Percentiles rank a stretch among this genome's conserved stretches.
Conservation (phyloP, 176 grass and related monocot species). For the Pharus latifolius region DNA sequence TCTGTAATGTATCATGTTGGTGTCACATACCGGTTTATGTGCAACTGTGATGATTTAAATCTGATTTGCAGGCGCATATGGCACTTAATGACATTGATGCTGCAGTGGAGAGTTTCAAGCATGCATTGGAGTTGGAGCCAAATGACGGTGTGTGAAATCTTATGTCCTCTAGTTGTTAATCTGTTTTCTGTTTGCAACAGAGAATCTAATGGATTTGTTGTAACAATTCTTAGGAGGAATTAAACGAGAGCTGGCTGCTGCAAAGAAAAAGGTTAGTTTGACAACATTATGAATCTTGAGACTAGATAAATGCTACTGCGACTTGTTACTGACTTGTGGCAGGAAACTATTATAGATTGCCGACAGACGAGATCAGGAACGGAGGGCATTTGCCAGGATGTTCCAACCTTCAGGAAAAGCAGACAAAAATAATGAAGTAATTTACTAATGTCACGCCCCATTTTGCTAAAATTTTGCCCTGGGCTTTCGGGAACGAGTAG, state of each 20-base stretch:
- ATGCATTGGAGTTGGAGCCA: slow-evolving; percentile 83
- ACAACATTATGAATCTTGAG: neutral
- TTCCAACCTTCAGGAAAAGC: slow-evolving; percentile 70
- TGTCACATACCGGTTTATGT: neutral
- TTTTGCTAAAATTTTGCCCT: neutral
- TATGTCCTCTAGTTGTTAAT: neutral
- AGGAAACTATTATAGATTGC: slow-evolving; percentile 45
- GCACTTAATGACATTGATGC: slow-evolving; percentile 94
- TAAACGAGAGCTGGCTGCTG: slow-evolving; percentile 69
- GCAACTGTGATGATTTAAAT: neutral
- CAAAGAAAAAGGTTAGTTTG: slow-evolving; percentile 75
- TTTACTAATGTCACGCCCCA: neutral
- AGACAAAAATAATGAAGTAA: slow-evolving; percentile 50
- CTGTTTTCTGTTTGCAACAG: neutral
- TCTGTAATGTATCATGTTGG: neutral
- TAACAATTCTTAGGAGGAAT: slow-evolving; percentile 52
- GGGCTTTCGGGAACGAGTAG: neutral
- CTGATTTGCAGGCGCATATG: slow-evolving; percentile 65
- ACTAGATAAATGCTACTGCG: neutral
- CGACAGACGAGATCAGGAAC: slow-evolving; percentile 66
- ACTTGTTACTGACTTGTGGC: neutral
- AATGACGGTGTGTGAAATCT: slow-evolving; percentile 66
- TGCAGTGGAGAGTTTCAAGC: slow-evolving; percentile 80
- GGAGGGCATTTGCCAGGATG: slow-evolving; percentile 85
- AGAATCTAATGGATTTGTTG: slow-evolving; percentile 1